phyloP scores from a whole-genome alignment of 371 early-diverging fungal species.

The Rhizopus microsporus region DNA sequence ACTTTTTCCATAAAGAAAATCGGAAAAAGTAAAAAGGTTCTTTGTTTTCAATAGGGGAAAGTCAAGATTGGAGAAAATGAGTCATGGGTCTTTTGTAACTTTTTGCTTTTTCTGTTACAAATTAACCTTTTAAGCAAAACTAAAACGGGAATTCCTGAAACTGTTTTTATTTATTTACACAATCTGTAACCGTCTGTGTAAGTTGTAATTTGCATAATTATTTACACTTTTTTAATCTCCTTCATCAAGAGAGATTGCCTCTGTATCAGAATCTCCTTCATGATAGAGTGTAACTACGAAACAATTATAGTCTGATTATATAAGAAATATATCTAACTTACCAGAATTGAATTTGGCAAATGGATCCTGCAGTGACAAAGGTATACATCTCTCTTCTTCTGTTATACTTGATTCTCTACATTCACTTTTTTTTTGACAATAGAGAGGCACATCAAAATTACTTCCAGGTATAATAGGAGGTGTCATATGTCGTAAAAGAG shows the following conservation, averaged over 20 bases:
- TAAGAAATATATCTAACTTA: slow-evolving; percentile 14
- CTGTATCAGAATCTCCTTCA: slow-evolving; percentile 58
- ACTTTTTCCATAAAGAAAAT: no score
- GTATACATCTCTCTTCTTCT: neutral
- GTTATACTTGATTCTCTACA: slow-evolving; percentile 5
- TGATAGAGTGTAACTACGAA: slow-evolving; percentile 56
- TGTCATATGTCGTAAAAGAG: slow-evolving; percentile 78
- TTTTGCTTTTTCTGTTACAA: no score
- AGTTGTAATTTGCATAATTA: neutral
- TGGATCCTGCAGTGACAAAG: slow-evolving; percentile 34
- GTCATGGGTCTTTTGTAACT: no score
- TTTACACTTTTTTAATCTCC: slow-evolving; percentile 8
- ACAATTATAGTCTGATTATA: slow-evolving; percentile 1
- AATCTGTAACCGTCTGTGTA: neutral
- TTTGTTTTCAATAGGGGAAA: no score
- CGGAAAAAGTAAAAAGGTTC: no score
- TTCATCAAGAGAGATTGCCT: slow-evolving; percentile 19
- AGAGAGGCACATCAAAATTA: neutral
- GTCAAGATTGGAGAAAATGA: no score
- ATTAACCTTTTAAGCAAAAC: no score
- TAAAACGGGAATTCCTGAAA: neutral
- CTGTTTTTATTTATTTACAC: neutral
- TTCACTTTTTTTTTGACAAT: slow-evolving; percentile 7
- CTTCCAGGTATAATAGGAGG: slow-evolving; percentile 89
- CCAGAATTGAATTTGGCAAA: slow-evolving; percentile 66